These are phyloP conservation scores for Haberlea rhodopensis DNA, from an alignment of 257 asterid species.

Conservation along the genomic window DNA sequence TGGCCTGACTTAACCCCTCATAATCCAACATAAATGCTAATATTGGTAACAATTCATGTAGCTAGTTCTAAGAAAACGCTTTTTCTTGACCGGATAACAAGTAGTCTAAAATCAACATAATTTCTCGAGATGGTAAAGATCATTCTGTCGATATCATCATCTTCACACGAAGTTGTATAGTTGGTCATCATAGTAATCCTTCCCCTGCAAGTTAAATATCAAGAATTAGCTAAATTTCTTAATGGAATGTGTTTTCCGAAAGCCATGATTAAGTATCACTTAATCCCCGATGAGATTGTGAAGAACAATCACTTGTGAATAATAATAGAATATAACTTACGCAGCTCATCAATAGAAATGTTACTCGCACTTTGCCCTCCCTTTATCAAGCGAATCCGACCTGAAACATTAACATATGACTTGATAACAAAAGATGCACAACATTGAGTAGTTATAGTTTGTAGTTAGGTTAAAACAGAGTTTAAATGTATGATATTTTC, in stretches of 20 bases:
- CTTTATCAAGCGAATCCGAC: constrained; percentile 69
- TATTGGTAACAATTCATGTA: no score
- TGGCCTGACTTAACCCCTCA: background rate
- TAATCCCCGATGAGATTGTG: background rate
- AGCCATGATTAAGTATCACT: constrained; percentile 4
- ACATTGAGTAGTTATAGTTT: background rate
- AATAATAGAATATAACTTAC: constrained; percentile 43
- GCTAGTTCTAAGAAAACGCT: background rate
- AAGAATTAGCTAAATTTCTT: constrained; percentile 1
- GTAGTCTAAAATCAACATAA: background rate
- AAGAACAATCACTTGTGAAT: constrained; percentile 1
- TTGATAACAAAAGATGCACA: background rate
- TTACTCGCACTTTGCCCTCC: constrained; percentile 53
- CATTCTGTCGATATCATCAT: background rate
- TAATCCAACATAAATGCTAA: background rate
- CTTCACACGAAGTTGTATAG: background rate
- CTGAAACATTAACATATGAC: constrained; percentile 42
- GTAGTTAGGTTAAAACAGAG: background rate
- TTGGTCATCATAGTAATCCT: constrained; percentile 48
- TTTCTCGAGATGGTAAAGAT: background rate
- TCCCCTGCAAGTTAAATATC: constrained; percentile 51
- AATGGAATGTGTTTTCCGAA: background rate
- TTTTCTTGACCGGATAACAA: background rate
- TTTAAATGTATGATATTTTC: background rate
- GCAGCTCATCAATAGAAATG: constrained; percentile 71